Percentiles rank a stretch among this genome's conserved stretches.
phyloP scores from a whole-genome alignment of 441 rosid genomes.

The Syzygium malaccense region DNA sequence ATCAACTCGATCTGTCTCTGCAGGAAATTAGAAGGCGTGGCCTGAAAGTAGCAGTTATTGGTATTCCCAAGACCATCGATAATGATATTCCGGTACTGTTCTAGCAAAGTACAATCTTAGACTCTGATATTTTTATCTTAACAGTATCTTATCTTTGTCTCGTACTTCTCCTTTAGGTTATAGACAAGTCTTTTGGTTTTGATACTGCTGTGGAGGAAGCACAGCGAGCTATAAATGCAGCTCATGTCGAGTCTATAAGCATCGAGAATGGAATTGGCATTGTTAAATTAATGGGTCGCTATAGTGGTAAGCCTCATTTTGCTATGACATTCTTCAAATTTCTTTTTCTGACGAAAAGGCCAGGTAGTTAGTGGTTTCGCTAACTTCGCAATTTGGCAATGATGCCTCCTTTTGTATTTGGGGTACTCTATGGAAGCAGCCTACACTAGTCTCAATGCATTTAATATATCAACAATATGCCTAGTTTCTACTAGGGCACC shows the following conservation, averaged over 20 bases:
- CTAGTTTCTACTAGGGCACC: neutral
- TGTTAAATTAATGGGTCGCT: constrained; percentile 11
- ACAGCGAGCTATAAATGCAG: constrained; percentile 12
- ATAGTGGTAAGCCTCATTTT: constrained; percentile 3
- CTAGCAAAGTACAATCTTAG: neutral
- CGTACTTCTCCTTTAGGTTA: neutral
- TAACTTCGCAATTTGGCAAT: neutral
- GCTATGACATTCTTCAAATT: neutral
- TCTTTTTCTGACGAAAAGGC: neutral
- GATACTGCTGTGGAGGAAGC: constrained; percentile 17
- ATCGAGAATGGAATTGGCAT: constrained; percentile 7
- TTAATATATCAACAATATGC: neutral
- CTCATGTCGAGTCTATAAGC: constrained; percentile 9
- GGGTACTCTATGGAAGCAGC: neutral
- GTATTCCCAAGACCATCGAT: constrained; percentile 12
- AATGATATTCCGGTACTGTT: constrained; percentile 8
- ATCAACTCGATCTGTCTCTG: neutral
- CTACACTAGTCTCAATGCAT: neutral
- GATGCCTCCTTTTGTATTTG: neutral
- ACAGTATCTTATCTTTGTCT: neutral
- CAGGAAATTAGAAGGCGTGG: constrained; percentile 8
- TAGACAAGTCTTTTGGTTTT: constrained; percentile 15
- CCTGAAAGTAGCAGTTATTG: constrained; percentile 12
- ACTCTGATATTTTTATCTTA: neutral
- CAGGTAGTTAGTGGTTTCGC: neutral